These are phyloP conservation scores for Aspergillus panamensis DNA, from an alignment of 495 filamentous ascomycete genomes.

Conservation along the genomic window DNA sequence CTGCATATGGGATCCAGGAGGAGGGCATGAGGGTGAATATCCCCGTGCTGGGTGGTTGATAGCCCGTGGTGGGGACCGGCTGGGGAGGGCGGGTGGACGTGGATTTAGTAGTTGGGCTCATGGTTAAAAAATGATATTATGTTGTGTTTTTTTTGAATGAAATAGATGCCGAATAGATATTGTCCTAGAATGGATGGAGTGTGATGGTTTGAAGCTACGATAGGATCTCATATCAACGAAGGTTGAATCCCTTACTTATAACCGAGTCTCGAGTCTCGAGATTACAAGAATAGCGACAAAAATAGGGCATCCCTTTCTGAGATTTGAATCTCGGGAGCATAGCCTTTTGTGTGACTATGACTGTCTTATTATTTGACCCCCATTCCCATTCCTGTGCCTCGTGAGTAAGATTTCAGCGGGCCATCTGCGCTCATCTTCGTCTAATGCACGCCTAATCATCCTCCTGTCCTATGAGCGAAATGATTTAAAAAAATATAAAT, in stretches of 20 bases:
- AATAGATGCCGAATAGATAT: not conserved
- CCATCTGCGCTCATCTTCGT: no score
- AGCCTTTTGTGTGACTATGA: not conserved
- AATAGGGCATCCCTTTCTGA: not conserved
- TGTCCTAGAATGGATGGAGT: not conserved
- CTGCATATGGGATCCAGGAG: slow-evolving; percentile 54
- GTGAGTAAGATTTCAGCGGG: not conserved
- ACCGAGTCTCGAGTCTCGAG: not conserved
- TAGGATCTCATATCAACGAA: not conserved
- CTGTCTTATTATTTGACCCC: not conserved
- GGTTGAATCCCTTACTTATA: not conserved
- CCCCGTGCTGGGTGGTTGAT: not conserved
- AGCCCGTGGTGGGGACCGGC: not conserved
- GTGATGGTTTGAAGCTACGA: not conserved
- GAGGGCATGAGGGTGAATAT: slow-evolving; percentile 67
- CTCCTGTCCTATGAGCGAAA: not conserved
- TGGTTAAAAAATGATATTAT: not conserved
- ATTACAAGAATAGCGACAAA: not conserved
- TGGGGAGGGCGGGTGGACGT: not conserved
- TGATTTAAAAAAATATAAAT: not conserved
- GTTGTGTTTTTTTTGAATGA: not conserved
- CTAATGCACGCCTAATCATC: not conserved
- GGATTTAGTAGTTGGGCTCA: not conserved
- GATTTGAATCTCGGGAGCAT: not conserved
- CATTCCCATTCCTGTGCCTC: not conserved